Evolutionary conservation across 140 eudicot genomes (phyloP).

Genomic region (Stevia rebaudiana): DNA sequence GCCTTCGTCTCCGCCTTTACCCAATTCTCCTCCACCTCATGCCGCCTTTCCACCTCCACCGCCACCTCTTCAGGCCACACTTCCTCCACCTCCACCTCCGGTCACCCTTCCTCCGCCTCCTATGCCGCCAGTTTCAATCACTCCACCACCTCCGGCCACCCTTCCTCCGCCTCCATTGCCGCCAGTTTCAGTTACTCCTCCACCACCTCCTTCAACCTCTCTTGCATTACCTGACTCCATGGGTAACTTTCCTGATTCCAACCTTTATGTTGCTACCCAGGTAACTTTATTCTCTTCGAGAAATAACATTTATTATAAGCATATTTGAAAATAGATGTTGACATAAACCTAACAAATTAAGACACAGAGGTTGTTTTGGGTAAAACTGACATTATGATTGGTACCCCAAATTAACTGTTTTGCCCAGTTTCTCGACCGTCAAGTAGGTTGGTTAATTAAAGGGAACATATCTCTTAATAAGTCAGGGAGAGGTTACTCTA

Average conservation of each 20-base stretch:
- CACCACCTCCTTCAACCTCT: constrained; percentile 20
- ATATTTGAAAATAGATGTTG: no score
- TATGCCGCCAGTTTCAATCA: constrained; percentile 18
- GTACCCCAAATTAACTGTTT: no score
- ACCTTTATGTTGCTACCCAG: constrained; percentile 38
- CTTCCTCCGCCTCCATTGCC: constrained; percentile 22
- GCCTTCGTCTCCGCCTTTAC: constrained; percentile 60
- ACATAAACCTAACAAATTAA: no score
- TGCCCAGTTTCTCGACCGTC: no score
- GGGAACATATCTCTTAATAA: no score
- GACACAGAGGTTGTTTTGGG: no score
- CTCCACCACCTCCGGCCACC: constrained; percentile 26
- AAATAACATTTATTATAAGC: neutral
- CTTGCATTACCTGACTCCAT: constrained; percentile 27
- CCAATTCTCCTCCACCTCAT: constrained; percentile 52
- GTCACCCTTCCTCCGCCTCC: constrained; percentile 19
- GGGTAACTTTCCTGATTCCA: constrained; percentile 27
- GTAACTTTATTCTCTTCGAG: constrained; percentile 18
- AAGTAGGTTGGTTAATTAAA: no score
- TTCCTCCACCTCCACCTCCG: constrained; percentile 24
- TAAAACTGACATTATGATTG: no score
- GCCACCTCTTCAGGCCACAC: constrained; percentile 17
- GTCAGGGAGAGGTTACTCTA: no score
- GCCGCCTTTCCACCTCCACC: constrained; percentile 36
- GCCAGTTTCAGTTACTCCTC: neutral